Percentiles rank a stretch among this genome's conserved stretches.
Evolutionary conservation across 495 filamentous ascomycete genomes (phyloP).

Genomic region (Delitschia confertaspora): DNA sequence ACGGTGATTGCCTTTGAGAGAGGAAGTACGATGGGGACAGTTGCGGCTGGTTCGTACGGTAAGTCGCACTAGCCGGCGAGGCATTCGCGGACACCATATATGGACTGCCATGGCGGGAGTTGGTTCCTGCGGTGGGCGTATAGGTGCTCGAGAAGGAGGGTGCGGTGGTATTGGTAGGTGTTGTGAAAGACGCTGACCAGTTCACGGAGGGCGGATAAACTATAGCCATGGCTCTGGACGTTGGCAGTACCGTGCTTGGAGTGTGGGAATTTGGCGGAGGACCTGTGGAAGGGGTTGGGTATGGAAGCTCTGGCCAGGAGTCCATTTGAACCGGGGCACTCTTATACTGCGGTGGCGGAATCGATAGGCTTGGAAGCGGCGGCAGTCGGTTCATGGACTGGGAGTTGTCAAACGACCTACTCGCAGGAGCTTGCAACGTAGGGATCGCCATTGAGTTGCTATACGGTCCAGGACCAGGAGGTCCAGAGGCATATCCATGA

Average conservation of each 20-base stretch:
- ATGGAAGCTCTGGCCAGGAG: constrained; percentile 31
- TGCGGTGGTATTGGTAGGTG: constrained; percentile 44
- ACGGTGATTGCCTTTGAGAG: constrained; percentile 68
- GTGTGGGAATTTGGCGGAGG: no score
- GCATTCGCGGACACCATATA: constrained; percentile 31
- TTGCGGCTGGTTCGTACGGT: constrained; percentile 40
- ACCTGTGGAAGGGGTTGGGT: constrained; percentile 43
- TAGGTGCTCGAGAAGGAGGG: constrained; percentile 41
- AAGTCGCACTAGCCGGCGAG: constrained; percentile 30
- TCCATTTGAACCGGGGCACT: constrained; percentile 28
- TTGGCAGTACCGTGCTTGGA: no score
- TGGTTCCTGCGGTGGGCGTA: constrained; percentile 27
- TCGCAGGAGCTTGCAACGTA: constrained; percentile 13
- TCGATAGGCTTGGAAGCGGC: constrained; percentile 46
- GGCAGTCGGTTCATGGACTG: constrained; percentile 45
- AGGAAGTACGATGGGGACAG: constrained; percentile 57
- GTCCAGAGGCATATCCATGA: constrained; percentile 17
- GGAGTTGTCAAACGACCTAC: constrained; percentile 19
- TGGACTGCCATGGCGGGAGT: constrained; percentile 34
- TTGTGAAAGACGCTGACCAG: constrained; percentile 40
- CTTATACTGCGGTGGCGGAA: constrained; percentile 32
- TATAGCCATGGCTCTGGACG: constrained; percentile 53
- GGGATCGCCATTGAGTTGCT: constrained; percentile 29
- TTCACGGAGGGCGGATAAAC: constrained; percentile 46
- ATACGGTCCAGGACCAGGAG: constrained; percentile 31